A percentile compares a stretch with the other conserved stretches of the same genome.
These are phyloP conservation scores for Pythium folliculosum DNA, from an alignment of 352 stramenopile species.

Conservation along the genomic window DNA sequence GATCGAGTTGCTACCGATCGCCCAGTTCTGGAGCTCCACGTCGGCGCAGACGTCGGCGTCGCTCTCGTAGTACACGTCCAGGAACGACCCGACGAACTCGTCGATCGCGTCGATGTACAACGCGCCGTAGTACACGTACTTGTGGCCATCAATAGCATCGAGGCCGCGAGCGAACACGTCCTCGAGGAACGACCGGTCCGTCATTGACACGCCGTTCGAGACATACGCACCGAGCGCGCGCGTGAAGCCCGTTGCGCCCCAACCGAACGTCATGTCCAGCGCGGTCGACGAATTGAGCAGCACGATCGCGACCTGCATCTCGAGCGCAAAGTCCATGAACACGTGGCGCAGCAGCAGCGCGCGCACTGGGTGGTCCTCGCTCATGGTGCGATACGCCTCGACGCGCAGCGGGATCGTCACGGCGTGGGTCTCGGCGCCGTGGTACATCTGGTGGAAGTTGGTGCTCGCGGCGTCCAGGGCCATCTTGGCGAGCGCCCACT, in stretches of 20 bases:
- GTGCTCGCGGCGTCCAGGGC: constrained; percentile 11
- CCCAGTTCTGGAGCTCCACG: constrained; percentile 35
- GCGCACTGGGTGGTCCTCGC: constrained; percentile 11
- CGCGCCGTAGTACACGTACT: constrained; percentile 40
- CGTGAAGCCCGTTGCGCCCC: constrained; percentile 38
- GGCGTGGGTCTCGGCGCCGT: constrained; percentile 24
- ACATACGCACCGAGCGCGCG: constrained; percentile 17
- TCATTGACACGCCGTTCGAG: no score
- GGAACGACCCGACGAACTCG: constrained; percentile 26
- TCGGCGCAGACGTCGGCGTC: constrained; percentile 33
- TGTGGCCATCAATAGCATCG: constrained; percentile 11
- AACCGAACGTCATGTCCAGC: constrained; percentile 47
- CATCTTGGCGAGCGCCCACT: constrained; percentile 29
- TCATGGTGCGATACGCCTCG: neutral
- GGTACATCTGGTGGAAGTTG: constrained; percentile 20
- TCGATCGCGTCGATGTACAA: constrained; percentile 35
- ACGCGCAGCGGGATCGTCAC: constrained; percentile 14
- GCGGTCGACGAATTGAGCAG: constrained; percentile 46
- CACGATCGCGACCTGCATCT: constrained; percentile 29
- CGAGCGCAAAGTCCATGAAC: constrained; percentile 42
- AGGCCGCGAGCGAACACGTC: constrained; percentile 20
- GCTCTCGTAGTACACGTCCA: constrained; percentile 37
- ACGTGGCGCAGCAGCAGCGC: constrained; percentile 42
- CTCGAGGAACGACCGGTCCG: no score
- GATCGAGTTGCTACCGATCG: constrained; percentile 5